Evolutionary conservation across 1,139 yeast species (phyloP).

Genomic region (Meyerozyma smithsonii): DNA sequence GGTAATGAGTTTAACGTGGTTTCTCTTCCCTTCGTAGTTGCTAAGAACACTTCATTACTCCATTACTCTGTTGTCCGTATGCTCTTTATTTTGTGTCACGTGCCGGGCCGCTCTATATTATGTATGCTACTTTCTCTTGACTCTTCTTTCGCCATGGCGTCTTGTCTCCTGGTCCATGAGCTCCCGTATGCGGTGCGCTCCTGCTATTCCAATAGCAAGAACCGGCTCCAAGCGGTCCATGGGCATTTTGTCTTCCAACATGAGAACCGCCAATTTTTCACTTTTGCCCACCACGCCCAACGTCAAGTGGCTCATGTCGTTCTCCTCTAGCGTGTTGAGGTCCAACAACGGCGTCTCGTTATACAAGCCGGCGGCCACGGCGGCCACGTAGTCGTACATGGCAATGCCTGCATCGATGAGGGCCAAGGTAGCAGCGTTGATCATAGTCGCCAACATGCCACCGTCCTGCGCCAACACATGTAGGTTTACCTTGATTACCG

Average conservation of each 20-base stretch:
- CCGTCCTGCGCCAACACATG: constrained; percentile 91
- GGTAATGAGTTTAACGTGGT: too few relatives aligned
- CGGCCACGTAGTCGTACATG: constrained; percentile 84
- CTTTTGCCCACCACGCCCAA: constrained; percentile 80
- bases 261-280: constrained; percentile 72
- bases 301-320: constrained; percentile 75
- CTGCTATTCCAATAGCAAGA: constrained; percentile 84
- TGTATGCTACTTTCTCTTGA: constrained; percentile 4
- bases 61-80: background rate
- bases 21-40: too few relatives aligned
- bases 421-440: constrained; percentile 88
- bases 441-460: constrained; percentile 71
- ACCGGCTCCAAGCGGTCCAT: constrained; percentile 74
- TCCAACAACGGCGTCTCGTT: constrained; percentile 77
- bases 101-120: background rate
- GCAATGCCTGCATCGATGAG: constrained; percentile 94
- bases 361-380: constrained; percentile 75
- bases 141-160: constrained; percentile 54
- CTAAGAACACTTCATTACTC: too few relatives aligned
- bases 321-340: constrained; percentile 76
- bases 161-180: constrained; percentile 85
- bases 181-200: constrained; percentile 75
- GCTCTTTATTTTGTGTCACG: background rate
- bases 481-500: constrained; percentile 66
- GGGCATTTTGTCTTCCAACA: constrained; percentile 80